Evolutionary conservation across 2,329 filamentous ascomycete genomes (phyloP), one percentile per base, ranked within the genome.

Genomic region (Fusarium compactum): DNA sequence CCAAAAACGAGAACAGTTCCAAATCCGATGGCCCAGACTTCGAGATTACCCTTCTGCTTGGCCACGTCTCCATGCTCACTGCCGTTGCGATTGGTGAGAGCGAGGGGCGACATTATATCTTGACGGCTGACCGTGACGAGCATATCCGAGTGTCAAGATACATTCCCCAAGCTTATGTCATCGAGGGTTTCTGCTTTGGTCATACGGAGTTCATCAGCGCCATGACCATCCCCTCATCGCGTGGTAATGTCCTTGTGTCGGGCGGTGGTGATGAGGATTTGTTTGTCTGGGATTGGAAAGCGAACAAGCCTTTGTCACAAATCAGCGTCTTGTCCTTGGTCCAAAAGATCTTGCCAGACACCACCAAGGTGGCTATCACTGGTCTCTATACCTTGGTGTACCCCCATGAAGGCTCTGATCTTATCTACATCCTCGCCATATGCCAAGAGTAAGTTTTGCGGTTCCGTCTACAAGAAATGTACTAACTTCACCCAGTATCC

Each of bases 61-160:
- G 96, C 15, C 96, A 99, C 80, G 96, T 99, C 16, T 98, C 95
- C 1, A 92, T 98, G 89, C 88, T 99, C 52, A 98, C 95, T 3
- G 91, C 93, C 75, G 79, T 98, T 54, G 80, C 84, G 4, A 84
- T 89, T 44, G 85, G 85, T 8, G 82, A 76, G 77, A 84, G 70
- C 67, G 82, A 72, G 64, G 79, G 73, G 25, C 78, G 79, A 29
- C 79, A 79, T 18, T 88, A 88, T 71, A 86, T 89, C 76, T 70
- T 90, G 71, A 88, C 87, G 0, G 83, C 82, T 8, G 85, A 89
- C 68, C 83, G 87, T 15, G 87, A 89, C 76, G 84, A 89, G 70
- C 96, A 99, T 80, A 95, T 99, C 76, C 92, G 96, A 40, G 85
- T 98, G 22, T 97, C 93, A 51, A 88, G 94, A 62, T 93, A 91